These are phyloP conservation scores for Zoysia japonica DNA, from an alignment of 176 grass and related monocot species.

Conservation along the genomic window DNA sequence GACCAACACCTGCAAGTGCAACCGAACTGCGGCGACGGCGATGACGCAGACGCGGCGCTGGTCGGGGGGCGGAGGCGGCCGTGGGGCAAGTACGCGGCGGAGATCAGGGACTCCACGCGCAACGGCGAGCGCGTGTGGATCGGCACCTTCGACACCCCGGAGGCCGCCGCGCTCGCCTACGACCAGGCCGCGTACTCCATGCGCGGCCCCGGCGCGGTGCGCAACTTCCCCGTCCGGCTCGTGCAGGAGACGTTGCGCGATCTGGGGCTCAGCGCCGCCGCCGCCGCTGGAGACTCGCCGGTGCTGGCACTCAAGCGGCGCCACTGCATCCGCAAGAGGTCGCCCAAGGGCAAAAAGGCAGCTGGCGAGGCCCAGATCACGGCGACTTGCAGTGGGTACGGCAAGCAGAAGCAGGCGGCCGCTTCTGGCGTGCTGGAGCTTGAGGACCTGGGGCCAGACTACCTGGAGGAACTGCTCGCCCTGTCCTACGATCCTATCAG, in stretches of 20 bases:
- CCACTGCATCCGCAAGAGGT: constrained; percentile 46
- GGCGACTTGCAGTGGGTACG: neutral
- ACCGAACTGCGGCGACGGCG: neutral
- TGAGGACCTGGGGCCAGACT: constrained; percentile 52
- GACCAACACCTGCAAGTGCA: neutral
- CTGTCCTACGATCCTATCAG: neutral
- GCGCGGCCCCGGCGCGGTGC: constrained; percentile 47
- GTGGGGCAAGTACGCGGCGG: constrained; percentile 97
- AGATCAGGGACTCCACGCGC: constrained; percentile 73
- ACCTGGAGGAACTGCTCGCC: constrained; percentile 55
- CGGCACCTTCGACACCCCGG: constrained; percentile 57
- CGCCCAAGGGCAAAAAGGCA: constrained; percentile 32
- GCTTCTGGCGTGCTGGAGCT: constrained; percentile 46
- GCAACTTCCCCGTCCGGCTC: constrained; percentile 56
- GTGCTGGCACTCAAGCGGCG: constrained; percentile 56
- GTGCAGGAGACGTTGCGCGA: constrained; percentile 49
- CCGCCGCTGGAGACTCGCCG: constrained; percentile 8
- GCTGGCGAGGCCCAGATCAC: neutral
- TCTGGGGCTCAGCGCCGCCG: neutral
- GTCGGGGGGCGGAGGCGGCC: constrained; percentile 69
- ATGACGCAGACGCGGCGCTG: constrained; percentile 26
- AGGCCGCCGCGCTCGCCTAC: constrained; percentile 61
- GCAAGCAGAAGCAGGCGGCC: neutral
- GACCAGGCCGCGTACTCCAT: constrained; percentile 63
- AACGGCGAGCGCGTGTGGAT: constrained; percentile 61